Evolutionary conservation across 805 yeast genomes (phyloP).

Genomic region (Candida quercuum): DNA sequence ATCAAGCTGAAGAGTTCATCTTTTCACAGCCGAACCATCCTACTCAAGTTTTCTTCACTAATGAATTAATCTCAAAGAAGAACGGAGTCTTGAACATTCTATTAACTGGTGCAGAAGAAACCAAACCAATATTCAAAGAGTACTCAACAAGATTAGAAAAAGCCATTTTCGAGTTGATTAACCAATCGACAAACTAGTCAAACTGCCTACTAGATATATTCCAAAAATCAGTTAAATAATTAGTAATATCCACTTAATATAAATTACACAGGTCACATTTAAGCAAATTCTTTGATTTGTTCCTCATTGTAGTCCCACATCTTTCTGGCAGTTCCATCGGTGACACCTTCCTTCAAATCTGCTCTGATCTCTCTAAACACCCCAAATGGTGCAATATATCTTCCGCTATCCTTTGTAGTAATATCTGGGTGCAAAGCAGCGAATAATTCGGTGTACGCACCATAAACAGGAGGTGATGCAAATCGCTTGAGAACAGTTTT

Average conservation of each 20-base stretch:
- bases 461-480: conserved; percentile 21
- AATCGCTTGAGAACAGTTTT: no score
- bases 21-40: background rate
- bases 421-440: conserved; percentile 37
- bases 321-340: conserved; percentile 27
- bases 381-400: conserved; percentile 39
- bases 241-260: background rate
- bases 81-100: background rate
- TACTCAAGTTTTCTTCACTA: background rate
- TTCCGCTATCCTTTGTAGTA: conserved; percentile 28
- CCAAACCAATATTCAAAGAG: background rate
- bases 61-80: background rate
- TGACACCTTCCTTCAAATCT: conserved; percentile 17
- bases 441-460: conserved; percentile 39
- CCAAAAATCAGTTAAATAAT: background rate
- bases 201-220: background rate
- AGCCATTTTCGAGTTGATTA: background rate
- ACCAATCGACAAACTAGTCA: no score
- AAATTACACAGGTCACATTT: no score
- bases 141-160: background rate
- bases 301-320: conserved; percentile 32
- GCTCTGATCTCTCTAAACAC: conserved; percentile 28
- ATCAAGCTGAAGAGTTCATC: background rate
- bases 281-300: conserved; percentile 4
- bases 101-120: background rate